These are phyloP conservation scores for Jamesozyma rosinii DNA, from an alignment of 805 yeast genomes.

Conservation along the genomic window DNA sequence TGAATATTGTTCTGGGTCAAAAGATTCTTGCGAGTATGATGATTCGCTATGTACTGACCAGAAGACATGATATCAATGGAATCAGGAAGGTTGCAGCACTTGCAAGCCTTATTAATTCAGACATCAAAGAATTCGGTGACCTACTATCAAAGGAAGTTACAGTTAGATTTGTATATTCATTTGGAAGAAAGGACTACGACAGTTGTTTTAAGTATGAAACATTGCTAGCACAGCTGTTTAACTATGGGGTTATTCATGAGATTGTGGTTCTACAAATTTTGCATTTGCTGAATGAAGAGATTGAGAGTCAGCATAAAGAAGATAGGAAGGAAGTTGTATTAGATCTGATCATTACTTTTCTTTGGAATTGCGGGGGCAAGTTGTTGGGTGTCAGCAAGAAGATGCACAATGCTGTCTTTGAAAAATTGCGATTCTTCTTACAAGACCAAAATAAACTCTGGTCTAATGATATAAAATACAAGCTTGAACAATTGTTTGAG, in stretches of 20 bases:
- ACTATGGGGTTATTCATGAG: constrained; percentile 52
- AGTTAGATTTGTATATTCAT: constrained; percentile 1
- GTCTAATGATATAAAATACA: constrained; percentile 35
- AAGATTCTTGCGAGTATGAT: constrained; percentile 51
- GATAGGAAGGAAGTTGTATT: constrained; percentile 43
- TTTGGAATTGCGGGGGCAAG: constrained; percentile 45
- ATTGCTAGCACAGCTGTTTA: constrained; percentile 33
- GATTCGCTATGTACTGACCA: neutral
- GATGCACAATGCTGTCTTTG: constrained; percentile 46
- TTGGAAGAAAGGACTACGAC: neutral
- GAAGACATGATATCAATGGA: constrained; percentile 31
- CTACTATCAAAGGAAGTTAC: neutral
- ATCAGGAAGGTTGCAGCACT: neutral
- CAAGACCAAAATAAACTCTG: constrained; percentile 40
- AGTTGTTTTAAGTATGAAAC: neutral
- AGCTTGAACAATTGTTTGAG: constrained; percentile 45
- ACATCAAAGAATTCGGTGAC: constrained; percentile 23
- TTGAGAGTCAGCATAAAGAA: constrained; percentile 26
- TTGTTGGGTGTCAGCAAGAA: constrained; percentile 36
- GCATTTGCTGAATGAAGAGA: constrained; percentile 29
- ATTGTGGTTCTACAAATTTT: constrained; percentile 45
- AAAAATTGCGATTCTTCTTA: constrained; percentile 49
- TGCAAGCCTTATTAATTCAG: constrained; percentile 14
- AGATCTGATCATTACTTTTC: constrained; percentile 42
- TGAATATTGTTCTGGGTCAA: constrained; percentile 51